Percentiles rank a stretch among this genome's conserved stretches.
Evolutionary conservation across 2,329 filamentous ascomycete genomes (phyloP).

Genomic region (Magnaporthales sp.): DNA sequence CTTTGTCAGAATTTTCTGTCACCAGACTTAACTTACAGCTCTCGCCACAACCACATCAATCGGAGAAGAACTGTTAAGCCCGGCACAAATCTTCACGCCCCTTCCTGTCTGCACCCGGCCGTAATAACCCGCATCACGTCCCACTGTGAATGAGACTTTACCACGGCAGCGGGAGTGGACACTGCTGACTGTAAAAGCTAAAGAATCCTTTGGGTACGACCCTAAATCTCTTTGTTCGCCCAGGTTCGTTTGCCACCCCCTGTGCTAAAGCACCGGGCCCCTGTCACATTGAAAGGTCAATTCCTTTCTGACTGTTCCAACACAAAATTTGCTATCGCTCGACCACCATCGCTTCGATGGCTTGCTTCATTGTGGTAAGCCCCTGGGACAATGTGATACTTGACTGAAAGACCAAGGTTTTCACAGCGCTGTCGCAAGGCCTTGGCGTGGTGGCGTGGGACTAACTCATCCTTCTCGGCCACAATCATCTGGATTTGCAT

Average conservation of each 20-base stretch:
- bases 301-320: constrained; percentile 9
- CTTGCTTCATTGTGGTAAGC: constrained; percentile 52
- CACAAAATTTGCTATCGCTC: constrained; percentile 35
- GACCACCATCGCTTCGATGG: constrained; percentile 33
- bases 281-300: not conserved
- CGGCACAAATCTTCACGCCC: constrained; percentile 3
- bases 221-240: not conserved
- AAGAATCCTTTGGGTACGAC: not conserved
- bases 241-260: not conserved
- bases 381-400: constrained; percentile 31
- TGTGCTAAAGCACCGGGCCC: not conserved
- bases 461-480: constrained; percentile 50
- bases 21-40: not conserved
- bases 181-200: not conserved
- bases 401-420: constrained; percentile 36
- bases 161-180: not conserved
- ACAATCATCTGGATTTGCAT: constrained; percentile 41
- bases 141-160: constrained; percentile 1
- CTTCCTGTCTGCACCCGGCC: not conserved
- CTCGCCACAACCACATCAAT: not conserved
- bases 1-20: not conserved
- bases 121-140: not conserved
- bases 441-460: constrained; percentile 41
- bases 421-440: constrained; percentile 36
- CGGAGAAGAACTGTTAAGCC: not conserved